Evolutionary conservation across 169 alveolate genomes (phyloP).

Genomic region (Plasmodium blacklocki): DNA sequence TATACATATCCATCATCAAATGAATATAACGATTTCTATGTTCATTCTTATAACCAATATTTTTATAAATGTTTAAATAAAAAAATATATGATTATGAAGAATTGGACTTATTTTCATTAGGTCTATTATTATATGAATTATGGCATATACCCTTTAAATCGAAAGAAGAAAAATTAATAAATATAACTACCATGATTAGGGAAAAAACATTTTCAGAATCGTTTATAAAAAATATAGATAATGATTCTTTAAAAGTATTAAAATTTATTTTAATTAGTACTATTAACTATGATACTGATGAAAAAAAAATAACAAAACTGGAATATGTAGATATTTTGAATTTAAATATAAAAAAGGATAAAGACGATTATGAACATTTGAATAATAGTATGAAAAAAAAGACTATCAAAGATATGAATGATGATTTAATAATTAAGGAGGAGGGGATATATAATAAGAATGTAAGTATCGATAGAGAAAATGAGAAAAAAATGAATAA

Average conservation of each 20-base stretch:
- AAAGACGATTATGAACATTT: constrained; percentile 5
- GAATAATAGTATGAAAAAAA: not conserved
- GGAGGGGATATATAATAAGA: not conserved
- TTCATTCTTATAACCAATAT: constrained; percentile 52
- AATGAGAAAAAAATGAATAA: not conserved
- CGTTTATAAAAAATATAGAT: constrained; percentile 23
- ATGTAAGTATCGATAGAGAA: not conserved
- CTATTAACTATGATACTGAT: constrained; percentile 16
- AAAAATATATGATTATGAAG: constrained; percentile 40
- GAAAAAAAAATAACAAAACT: constrained; percentile 7
- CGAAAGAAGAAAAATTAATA: constrained; percentile 29
- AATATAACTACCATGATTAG: constrained; percentile 37
- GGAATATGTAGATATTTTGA: constrained; percentile 26
- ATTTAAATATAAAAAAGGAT: constrained; percentile 12
- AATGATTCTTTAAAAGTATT: constrained; percentile 55
- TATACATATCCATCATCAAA: not conserved
- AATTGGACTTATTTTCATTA: constrained; percentile 46
- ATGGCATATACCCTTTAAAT: constrained; percentile 47
- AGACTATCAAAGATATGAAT: not conserved
- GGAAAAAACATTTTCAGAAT: constrained; percentile 22
- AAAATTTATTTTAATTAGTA: constrained; percentile 46
- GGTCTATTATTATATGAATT: constrained; percentile 57
- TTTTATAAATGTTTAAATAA: constrained; percentile 28
- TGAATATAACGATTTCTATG: constrained; percentile 32
- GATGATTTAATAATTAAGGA: not conserved